These are phyloP conservation scores for Aquilaria yunnanensis DNA, from an alignment of 345 rosid genomes.

Conservation along the genomic window DNA sequence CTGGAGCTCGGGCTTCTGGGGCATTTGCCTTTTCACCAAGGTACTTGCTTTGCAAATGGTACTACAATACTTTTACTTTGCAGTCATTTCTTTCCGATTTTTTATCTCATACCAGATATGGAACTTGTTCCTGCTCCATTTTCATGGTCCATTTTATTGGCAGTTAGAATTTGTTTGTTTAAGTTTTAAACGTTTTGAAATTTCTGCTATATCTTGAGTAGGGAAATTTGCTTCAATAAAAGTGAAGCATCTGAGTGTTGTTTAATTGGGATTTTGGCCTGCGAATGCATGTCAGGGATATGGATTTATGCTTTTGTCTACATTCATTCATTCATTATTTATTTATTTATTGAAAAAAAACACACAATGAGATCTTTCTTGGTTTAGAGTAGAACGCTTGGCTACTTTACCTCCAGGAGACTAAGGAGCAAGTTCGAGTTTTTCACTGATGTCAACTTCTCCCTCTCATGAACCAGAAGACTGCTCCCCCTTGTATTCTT, in stretches of 20 bases:
- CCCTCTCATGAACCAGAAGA: conserved; percentile 42
- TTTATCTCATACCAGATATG: not conserved
- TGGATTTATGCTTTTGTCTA: not conserved
- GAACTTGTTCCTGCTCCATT: conserved; percentile 4
- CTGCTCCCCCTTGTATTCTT: conserved; percentile 20
- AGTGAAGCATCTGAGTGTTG: not conserved
- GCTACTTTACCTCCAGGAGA: conserved; percentile 20
- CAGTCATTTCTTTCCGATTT: not conserved
- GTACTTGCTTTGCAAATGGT: conserved; percentile 11
- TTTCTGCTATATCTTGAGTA: not conserved
- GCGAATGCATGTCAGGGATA: not conserved
- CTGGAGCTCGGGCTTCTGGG: conserved; percentile 24
- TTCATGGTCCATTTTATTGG: not conserved
- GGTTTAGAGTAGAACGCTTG: conserved; percentile 6
- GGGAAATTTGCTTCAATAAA: conserved; percentile 1
- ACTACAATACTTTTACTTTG: not conserved
- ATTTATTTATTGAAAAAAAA: too few species aligned
- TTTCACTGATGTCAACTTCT: conserved; percentile 56
- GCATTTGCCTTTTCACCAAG: conserved; percentile 32
- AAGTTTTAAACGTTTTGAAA: not conserved
- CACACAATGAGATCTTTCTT: not conserved
- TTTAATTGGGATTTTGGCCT: not conserved
- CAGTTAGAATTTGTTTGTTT: not conserved
- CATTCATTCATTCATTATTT: not conserved
- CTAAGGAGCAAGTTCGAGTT: conserved; percentile 18